Evolutionary conservation across 352 stramenopile genomes (phyloP), one percentile per base, ranked within the genome.

Genomic region (Thraustochytrium sp.): DNA sequence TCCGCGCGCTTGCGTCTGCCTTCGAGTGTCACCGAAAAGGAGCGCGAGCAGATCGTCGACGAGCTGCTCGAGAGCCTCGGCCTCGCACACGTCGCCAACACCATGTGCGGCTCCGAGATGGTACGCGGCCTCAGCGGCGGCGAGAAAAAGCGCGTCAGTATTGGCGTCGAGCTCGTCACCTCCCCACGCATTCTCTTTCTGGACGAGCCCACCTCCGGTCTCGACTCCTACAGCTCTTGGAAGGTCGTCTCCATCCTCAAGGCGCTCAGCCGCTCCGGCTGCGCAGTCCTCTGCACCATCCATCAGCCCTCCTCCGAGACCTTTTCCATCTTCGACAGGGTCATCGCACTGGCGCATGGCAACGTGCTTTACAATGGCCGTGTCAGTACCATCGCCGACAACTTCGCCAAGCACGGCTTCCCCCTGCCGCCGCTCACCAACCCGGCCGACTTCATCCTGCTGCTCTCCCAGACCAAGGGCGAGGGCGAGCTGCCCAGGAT

Each of bases 101-200:
- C 62, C 46, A 64, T 65, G 29, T 62, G 85, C 16, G 85, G 85
- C 36, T 63, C 84, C 40, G 88, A 80, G 18, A 56, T 89, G 0
- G 86, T 90, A 5, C 94, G 95, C 68, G 95, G 95, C 23, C 93
- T 98, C 48, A 97, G 92, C 46, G 94, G 95, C 16, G 95, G 94
- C 55, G 92, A 98, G 86, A 89, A 92, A 38, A 94, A 96, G 49
- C 89, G 95, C 31, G 92, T 97, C 38, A 95, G 90, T 48, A 93
- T 97, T 48, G 94, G 92, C 56, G 91, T 98, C 1, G 94, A 98
- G 77, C 85, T 98, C 13, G 92, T 94, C 5, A 92, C 91, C 5
- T 89, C 92, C 21, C 91, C 93, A 40, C 90, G 88, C 36, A 87
- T 97, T 48, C 77, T 97, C 2, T 96, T 72, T 74, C 83, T 94